Evolutionary conservation across 305 asterid species (phyloP).

Genomic region (Solanum hybrid): DNA sequence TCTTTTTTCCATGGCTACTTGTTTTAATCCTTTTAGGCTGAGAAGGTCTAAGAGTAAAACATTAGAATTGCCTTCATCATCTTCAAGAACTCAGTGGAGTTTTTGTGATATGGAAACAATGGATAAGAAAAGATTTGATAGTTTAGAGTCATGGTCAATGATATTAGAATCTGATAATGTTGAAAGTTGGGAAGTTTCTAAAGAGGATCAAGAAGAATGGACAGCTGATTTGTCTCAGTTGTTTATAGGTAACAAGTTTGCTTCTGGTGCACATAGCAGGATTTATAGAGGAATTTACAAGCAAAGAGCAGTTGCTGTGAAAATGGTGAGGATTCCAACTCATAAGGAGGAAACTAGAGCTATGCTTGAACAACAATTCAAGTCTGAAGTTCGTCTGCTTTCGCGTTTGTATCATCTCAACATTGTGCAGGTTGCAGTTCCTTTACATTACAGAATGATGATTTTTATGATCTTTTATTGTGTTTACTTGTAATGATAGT

Average conservation of each 20-base stretch:
- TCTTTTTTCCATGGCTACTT: conserved; percentile 35
- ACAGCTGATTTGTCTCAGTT: conserved; percentile 91
- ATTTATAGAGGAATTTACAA: conserved; percentile 93
- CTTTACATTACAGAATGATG: background rate
- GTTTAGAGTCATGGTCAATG: conserved; percentile 95
- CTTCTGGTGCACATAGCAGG: conserved; percentile 89
- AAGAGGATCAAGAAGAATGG: conserved; percentile 84
- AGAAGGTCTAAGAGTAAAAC: conserved; percentile 29
- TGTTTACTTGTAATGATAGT: background rate
- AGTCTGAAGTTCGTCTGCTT: conserved; percentile 77
- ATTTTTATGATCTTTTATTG: background rate
- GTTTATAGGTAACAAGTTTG: conserved; percentile 85
- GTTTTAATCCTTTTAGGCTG: conserved; percentile 64
- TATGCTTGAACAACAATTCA: conserved; percentile 74
- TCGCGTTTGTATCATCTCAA: conserved; percentile 77
- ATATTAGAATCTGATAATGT: conserved; percentile 73
- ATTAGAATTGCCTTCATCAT: conserved; percentile 36
- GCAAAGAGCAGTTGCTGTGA: conserved; percentile 86
- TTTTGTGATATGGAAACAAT: conserved; percentile 29
- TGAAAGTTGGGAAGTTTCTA: conserved; percentile 67
- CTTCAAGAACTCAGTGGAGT: conserved; percentile 27
- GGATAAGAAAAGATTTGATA: conserved; percentile 86
- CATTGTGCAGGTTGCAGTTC: conserved; percentile 62
- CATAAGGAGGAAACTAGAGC: conserved; percentile 65
- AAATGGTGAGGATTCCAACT: conserved; percentile 83